Evolutionary conservation across 768 basidiomycete genomes (phyloP).

Genomic region (Mycena venus): DNA sequence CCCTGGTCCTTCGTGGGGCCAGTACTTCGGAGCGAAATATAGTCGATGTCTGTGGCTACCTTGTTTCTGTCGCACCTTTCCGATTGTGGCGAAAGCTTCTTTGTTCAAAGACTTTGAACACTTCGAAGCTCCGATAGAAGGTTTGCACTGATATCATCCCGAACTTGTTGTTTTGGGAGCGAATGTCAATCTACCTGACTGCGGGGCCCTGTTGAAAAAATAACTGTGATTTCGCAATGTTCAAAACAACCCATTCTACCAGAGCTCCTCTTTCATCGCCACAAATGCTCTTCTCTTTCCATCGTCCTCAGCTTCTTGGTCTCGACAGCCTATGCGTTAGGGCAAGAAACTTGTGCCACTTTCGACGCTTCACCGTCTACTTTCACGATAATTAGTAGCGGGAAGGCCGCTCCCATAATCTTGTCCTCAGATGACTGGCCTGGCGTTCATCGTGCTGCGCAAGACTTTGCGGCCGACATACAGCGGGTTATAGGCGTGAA

Average conservation of each 20-base stretch:
- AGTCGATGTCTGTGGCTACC: no score
- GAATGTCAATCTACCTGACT: neutral
- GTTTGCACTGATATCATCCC: neutral
- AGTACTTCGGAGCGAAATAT: no score
- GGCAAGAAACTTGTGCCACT: slow-evolving; percentile 62
- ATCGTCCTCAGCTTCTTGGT: slow-evolving; percentile 1
- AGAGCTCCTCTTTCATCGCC: neutral
- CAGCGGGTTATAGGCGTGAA: slow-evolving; percentile 67
- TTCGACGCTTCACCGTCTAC: slow-evolving; percentile 52
- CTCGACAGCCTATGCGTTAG: slow-evolving; percentile 53
- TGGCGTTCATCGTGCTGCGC: slow-evolving; percentile 72
- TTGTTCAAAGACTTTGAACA: no score
- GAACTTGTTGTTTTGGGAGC: neutral
- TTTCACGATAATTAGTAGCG: slow-evolving; percentile 60
- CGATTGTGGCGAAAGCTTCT: no score
- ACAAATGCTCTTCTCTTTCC: neutral
- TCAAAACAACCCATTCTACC: no score
- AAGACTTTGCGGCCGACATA: slow-evolving; percentile 73
- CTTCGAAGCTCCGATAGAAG: neutral
- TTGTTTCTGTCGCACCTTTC: no score
- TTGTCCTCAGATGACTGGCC: slow-evolving; percentile 72
- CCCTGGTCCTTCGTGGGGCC: no score
- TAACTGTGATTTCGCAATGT: no score
- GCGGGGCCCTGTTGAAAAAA: neutral
- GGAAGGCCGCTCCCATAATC: slow-evolving; percentile 62